These are phyloP conservation scores for Sphaerosporella brunnea DNA, from an alignment of 495 filamentous ascomycete genomes.

Conservation along the genomic window DNA sequence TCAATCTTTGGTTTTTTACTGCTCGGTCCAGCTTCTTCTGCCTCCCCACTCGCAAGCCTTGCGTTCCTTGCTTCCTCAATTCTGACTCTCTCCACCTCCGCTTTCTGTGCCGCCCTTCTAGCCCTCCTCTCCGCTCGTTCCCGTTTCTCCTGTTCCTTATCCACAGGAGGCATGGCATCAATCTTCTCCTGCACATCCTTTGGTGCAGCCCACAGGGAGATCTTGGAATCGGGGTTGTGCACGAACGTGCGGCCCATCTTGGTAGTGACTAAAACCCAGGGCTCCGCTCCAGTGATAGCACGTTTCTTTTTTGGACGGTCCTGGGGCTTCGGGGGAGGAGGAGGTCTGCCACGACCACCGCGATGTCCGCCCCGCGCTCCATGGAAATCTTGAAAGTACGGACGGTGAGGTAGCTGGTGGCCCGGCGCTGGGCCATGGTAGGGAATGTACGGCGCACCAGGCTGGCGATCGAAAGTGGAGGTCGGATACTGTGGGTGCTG, in stretches of 20 bases:
- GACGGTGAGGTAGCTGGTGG: slow-evolving; percentile 5
- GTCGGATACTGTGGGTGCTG: too few species aligned
- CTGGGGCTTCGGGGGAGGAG: slow-evolving; percentile 1
- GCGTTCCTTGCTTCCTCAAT: slow-evolving; percentile 29
- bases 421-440: background rate
- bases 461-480: too few species aligned
- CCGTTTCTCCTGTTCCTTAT: slow-evolving; percentile 36
- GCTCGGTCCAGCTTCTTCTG: slow-evolving; percentile 15
- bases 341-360: slow-evolving; percentile 32
- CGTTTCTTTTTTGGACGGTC: slow-evolving; percentile 32
- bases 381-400: background rate
- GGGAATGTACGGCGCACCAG: background rate
- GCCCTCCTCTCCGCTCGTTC: slow-evolving; percentile 28
- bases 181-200: slow-evolving; percentile 66
- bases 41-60: slow-evolving; percentile 9
- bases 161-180: slow-evolving; percentile 41
- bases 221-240: slow-evolving; percentile 61
- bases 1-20: slow-evolving; percentile 13
- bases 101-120: slow-evolving; percentile 27
- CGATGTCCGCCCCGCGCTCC: slow-evolving; percentile 30
- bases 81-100: slow-evolving; percentile 19
- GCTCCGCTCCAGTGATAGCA: slow-evolving; percentile 57
- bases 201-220: slow-evolving; percentile 87
- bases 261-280: slow-evolving; percentile 88
- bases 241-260: slow-evolving; percentile 76